A percentile compares a stretch with the other conserved stretches of the same genome.
Evolutionary conservation across 1,139 yeast species (phyloP).

Genomic region (Zygosaccharomyces pseudobailii): DNA sequence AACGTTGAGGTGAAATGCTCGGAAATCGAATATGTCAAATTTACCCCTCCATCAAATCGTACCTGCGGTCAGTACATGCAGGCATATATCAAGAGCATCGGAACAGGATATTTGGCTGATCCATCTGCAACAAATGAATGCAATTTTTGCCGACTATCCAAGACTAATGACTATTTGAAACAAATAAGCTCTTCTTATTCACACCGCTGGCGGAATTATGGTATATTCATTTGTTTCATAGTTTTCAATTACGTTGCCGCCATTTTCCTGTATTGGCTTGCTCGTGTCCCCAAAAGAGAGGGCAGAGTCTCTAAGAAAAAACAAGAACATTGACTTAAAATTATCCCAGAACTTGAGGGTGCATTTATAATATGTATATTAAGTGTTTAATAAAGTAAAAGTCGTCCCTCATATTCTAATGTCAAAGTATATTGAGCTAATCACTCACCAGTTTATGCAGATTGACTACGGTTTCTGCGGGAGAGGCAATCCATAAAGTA

Average conservation of each 20-base stretch:
- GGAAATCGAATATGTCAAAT: slow-evolving; percentile 41
- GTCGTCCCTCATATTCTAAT: too few relatives aligned
- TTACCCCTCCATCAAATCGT: slow-evolving; percentile 45
- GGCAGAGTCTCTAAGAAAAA: slow-evolving; percentile 24
- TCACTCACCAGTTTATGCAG: slow-evolving; percentile 48
- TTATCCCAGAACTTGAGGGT: background rate
- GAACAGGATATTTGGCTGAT: slow-evolving; percentile 52
- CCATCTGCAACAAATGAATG: slow-evolving; percentile 45
- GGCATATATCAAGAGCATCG: slow-evolving; percentile 42
- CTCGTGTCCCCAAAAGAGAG: slow-evolving; percentile 61
- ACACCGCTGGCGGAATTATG: slow-evolving; percentile 67
- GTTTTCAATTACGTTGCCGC: slow-evolving; percentile 50
- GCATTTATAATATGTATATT: background rate
- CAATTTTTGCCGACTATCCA: slow-evolving; percentile 45
- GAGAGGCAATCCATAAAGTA: slow-evolving; percentile 93
- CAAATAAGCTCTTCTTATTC: slow-evolving; percentile 40
- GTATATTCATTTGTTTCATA: slow-evolving; percentile 44
- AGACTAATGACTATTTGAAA: slow-evolving; percentile 49
- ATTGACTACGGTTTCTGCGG: slow-evolving; percentile 71
- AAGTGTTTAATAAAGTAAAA: background rate
- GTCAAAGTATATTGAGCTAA: background rate
- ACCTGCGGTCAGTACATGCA: slow-evolving; percentile 53
- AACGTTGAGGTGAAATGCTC: slow-evolving; percentile 47
- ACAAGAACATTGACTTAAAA: background rate
- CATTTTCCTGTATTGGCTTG: slow-evolving; percentile 60